Base-by-base conservation (phyloP, 2,329 filamentous ascomycete genomes). In the Curvularia spicifera region DNA sequence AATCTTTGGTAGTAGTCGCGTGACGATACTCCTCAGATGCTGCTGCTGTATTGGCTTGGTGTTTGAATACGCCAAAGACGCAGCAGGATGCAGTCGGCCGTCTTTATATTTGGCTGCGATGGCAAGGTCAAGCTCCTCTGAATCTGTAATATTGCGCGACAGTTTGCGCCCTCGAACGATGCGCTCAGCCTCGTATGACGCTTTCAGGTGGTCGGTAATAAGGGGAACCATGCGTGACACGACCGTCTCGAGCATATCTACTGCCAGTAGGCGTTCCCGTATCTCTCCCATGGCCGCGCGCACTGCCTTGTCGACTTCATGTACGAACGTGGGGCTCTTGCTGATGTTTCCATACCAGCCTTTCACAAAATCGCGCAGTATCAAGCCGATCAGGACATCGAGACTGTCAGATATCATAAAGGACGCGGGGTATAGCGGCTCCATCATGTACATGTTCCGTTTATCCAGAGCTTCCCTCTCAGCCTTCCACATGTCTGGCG, bases 81-180 rank as follows among this genome's bases (percentile, higher is more conserved):
- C 93, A 5, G 95, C 95, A 4, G 91, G 85, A 73, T 99, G 96
- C 57, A 99, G 81, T 63, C 90, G 91, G 26, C 94, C 94, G 74
- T 96, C 90, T 53, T 85, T 89, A 77, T 95, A 99, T 78, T 96
- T 97, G 40, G 87, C 89, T n/a, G 95, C 95, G 76, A 99, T 96
- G 1, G 95, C 95, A 65, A 96, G 82, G 76, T 98, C 93, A 69
- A 99, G 82, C 82, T 99, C 95, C 73, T 97, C 94, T 0, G 93
- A 96, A 78, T 99, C 95, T 2, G 96, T 98, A 54, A 99, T 88
- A 64, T 89, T 93, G 51, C 91, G 87, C 68, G 93, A 95, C 56
- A 98, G 81, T 76, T 96, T 91, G 74, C 88, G 90, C 12, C 96
- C 96, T 53, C 94, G 86, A 10, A 99, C 91, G 8, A 87, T 85